Percentiles rank a stretch among this genome's conserved stretches.
Conservation (phyloP, 495 filamentous ascomycete species). For the Xylaria palmicola region DNA sequence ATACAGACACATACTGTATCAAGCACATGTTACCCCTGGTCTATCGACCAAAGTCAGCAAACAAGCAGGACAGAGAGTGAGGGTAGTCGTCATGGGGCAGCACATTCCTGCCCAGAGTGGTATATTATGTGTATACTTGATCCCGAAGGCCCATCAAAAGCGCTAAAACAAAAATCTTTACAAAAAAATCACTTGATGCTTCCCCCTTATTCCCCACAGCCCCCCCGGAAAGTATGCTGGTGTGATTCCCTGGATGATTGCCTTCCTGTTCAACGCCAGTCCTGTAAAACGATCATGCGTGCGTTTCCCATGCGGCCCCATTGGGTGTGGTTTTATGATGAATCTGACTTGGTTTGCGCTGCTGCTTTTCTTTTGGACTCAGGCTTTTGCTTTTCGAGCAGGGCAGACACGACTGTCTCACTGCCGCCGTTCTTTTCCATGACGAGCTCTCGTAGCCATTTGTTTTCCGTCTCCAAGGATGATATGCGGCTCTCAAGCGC, state of each 20-base stretch:
- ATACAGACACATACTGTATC: too few relatives aligned
- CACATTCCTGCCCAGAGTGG: background rate
- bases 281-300: conserved; percentile 13
- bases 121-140: conserved; percentile 1
- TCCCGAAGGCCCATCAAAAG: background rate
- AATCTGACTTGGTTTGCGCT: conserved; percentile 5
- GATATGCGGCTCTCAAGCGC: conserved; percentile 77
- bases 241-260: conserved; percentile 2
- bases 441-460: conserved; percentile 91
- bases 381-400: conserved; percentile 42
- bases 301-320: background rate
- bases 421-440: conserved; percentile 81
- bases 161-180: background rate
- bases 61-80: too few relatives aligned
- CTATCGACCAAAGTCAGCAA: background rate
- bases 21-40: too few relatives aligned
- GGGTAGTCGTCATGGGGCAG: conserved; percentile 6
- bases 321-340: background rate
- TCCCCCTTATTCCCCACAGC: background rate
- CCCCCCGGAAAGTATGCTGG: background rate
- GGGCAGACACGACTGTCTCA: conserved; percentile 45
- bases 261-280: conserved; percentile 17
- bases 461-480: conserved; percentile 91
- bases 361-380: conserved; percentile 13
- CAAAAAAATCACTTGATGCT: background rate